These are phyloP conservation scores for Blastobotrys serpentis DNA, from an alignment of 1,139 yeast species.

Conservation along the genomic window DNA sequence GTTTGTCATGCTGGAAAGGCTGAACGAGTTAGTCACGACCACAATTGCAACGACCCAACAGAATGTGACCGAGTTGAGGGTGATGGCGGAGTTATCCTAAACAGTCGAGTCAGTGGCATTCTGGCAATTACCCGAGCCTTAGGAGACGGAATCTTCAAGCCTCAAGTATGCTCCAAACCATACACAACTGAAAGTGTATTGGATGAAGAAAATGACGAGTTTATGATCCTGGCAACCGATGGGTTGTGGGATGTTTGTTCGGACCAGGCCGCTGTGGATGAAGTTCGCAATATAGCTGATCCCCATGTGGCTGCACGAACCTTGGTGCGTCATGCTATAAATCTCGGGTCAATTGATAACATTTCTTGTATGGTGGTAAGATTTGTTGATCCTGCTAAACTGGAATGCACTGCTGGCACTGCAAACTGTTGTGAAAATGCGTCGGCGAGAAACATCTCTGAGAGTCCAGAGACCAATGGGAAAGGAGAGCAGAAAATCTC, in stretches of 20 bases:
- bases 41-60: constrained; percentile 79
- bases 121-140: constrained; percentile 91
- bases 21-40: constrained; percentile 83
- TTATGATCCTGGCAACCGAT: constrained; percentile 86
- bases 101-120: constrained; percentile 92
- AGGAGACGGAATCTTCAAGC: constrained; percentile 94
- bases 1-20: constrained; percentile 73
- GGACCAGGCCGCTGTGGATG: constrained; percentile 76
- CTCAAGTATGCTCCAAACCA: constrained; percentile 84
- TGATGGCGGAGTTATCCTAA: constrained; percentile 84
- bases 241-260: constrained; percentile 93
- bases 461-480: no score
- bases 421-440: no score
- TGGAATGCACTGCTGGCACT: background rate
- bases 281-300: constrained; percentile 54
- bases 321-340: constrained; percentile 75
- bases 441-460: no score
- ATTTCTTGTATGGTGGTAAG: constrained; percentile 87
- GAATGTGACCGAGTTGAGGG: constrained; percentile 75
- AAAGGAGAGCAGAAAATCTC: no score
- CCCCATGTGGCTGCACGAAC: constrained; percentile 68
- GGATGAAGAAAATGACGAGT: constrained; percentile 65
- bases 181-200: constrained; percentile 88
- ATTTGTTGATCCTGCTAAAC: constrained; percentile 32
- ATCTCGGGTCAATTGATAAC: constrained; percentile 82